Evolutionary conservation across 2,329 filamentous ascomycete genomes (phyloP).

Genomic region (Trichoderma sp.): DNA sequence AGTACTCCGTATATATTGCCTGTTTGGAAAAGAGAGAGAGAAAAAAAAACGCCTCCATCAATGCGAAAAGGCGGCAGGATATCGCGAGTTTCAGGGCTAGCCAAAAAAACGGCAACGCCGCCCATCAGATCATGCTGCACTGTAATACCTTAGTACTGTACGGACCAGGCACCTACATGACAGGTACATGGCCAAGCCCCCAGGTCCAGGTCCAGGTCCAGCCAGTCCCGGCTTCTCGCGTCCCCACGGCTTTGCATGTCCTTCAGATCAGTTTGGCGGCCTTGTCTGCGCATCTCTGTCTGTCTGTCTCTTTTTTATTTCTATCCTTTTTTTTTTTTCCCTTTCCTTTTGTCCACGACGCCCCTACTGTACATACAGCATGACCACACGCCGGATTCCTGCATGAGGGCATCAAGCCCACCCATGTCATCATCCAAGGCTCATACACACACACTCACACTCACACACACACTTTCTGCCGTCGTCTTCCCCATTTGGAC

Average conservation of each 20-base stretch:
- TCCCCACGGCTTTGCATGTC: background rate
- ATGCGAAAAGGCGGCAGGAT: background rate
- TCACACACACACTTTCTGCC: background rate
- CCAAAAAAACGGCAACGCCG: background rate
- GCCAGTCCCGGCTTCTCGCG: background rate
- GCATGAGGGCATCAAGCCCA: slow-evolving; percentile 1
- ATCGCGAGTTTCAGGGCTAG: background rate
- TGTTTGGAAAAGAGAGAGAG: too few species aligned
- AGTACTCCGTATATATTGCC: background rate
- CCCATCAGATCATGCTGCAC: background rate
- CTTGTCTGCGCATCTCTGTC: background rate
- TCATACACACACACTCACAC: background rate
- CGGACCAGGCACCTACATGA: background rate
- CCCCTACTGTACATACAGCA: background rate
- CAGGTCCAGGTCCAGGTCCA: background rate
- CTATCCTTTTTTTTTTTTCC: background rate
- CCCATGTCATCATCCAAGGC: background rate
- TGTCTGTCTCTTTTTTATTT: background rate
- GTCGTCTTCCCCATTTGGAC: background rate
- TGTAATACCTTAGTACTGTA: too few species aligned
- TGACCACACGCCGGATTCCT: background rate
- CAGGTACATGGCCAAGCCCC: background rate
- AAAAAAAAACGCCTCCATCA: background rate
- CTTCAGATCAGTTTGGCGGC: background rate
- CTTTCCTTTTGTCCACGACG: background rate